phyloP scores from a whole-genome alignment of 2,329 filamentous ascomycete species.

The Calonectria leucothoes region DNA sequence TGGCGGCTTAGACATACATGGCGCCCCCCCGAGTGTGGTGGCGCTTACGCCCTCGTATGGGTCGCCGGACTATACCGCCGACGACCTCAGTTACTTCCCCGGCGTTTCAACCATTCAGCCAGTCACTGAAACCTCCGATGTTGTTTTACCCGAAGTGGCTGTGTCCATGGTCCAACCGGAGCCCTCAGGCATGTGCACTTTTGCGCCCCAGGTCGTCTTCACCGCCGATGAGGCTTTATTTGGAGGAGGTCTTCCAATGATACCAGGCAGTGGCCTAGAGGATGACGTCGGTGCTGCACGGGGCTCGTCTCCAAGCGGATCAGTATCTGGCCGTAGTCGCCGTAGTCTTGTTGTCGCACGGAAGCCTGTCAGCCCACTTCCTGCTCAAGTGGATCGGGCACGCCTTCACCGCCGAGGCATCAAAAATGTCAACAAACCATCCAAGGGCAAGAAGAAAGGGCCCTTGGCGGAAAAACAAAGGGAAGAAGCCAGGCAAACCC shows the following conservation, averaged over 20 bases:
- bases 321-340: background rate
- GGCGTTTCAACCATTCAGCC: background rate
- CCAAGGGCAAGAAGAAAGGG: background rate
- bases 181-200: background rate
- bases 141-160: background rate
- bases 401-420: background rate
- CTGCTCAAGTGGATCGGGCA: background rate
- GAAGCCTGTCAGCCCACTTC: background rate
- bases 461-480: background rate
- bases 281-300: background rate
- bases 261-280: background rate
- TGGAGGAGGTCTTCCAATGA: background rate
- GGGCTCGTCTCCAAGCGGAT: background rate
- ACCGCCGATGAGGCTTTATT: background rate
- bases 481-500: background rate
- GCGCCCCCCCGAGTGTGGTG: background rate
- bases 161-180: background rate
- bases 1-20: background rate
- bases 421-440: background rate
- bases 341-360: background rate
- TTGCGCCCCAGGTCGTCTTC: background rate
- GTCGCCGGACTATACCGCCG: background rate
- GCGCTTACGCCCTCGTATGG: background rate
- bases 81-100: background rate
- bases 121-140: background rate